These are phyloP conservation scores for Xylaria nigripes DNA, from an alignment of 495 filamentous ascomycete genomes.

Conservation along the genomic window DNA sequence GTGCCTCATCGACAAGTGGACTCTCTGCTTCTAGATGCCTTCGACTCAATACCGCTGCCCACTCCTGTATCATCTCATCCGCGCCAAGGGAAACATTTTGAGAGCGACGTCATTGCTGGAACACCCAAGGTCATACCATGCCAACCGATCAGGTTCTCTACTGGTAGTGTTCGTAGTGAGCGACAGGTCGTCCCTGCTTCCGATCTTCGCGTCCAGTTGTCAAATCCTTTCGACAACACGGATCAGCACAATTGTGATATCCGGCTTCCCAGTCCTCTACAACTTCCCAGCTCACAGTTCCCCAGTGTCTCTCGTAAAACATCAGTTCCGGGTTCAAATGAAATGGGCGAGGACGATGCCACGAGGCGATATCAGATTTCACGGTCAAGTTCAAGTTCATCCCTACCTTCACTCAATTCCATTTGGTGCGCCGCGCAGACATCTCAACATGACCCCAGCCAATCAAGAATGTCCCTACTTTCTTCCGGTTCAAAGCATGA, in stretches of 20 bases:
- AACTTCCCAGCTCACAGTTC: neutral
- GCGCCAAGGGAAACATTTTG: constrained; percentile 7
- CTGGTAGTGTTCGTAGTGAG: constrained; percentile 29
- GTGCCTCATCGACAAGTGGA: neutral
- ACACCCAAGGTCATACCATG: constrained; percentile 16
- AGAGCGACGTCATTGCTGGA: constrained; percentile 15
- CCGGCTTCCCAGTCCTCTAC: neutral
- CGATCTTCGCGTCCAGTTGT: neutral
- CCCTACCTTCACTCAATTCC: constrained; percentile 32
- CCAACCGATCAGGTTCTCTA: constrained; percentile 14
- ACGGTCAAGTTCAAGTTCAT: constrained; percentile 5
- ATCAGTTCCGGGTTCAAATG: neutral
- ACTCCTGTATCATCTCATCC: constrained; percentile 13
- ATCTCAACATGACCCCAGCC: constrained; percentile 18
- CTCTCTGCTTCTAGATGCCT: constrained; percentile 3
- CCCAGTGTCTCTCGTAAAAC: neutral
- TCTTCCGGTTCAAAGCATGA: neutral
- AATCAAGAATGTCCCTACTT: neutral
- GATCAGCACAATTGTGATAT: neutral
- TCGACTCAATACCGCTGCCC: constrained; percentile 5
- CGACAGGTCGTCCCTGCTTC: constrained; percentile 33
- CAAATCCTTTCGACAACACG: constrained; percentile 19
- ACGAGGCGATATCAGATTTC: neutral
- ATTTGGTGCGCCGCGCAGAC: constrained; percentile 27
- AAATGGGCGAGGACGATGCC: neutral